Base-by-base conservation (phyloP, 2,329 filamentous ascomycete species). In the Xylaria digitata region DNA sequence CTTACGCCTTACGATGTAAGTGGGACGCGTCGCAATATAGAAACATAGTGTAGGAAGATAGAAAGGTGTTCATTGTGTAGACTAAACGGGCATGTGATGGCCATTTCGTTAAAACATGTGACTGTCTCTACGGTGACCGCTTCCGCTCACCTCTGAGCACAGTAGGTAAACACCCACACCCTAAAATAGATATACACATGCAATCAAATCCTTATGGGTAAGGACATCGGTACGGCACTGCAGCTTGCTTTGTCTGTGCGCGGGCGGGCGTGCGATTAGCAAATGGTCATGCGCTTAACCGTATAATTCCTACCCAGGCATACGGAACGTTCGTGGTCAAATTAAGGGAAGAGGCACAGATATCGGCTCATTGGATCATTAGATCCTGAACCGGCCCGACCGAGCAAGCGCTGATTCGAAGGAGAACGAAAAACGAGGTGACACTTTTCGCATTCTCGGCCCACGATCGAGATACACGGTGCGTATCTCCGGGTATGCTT, bases 131-230 rank as follows among this genome's bases (percentile, higher is more conserved):
- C 52, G 57, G 57, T 61, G 56, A 66, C 59, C 53, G 21, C 11
- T 62, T 55, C 46, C 40, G 15, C 34, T 66, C 63, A 66, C 63
- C 58, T 61, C 58, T 42, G 17, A 26, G 26, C 17, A n/a, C 19
- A 46, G 23, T 21, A 34, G 46, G 50, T 13, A 9, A 26, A 6
- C 17, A 55, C 46, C 54, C 40, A 13, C 17, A 49, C 46, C 54
- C 40, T 40, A 59, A 64, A 64, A 64, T 64, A 65, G 49, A 64
- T 64, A 65, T 42, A 58, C 26, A 54, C 57, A 61, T 49, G 40
- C 57, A 50, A 40, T 56, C 57, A 55, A 55, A 48, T 58, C 46
- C 21, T 54, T 54, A 61, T 43, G 63, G 46, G 58, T 53, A 58
- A 53, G 58, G 63, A 54, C 57, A 65, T 43, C 26, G 37, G 37